Evolutionary conservation across 106 monocot genomes (phyloP), one percentile per base, ranked within the genome.

Genomic region (Hemerocallis citrina): DNA sequence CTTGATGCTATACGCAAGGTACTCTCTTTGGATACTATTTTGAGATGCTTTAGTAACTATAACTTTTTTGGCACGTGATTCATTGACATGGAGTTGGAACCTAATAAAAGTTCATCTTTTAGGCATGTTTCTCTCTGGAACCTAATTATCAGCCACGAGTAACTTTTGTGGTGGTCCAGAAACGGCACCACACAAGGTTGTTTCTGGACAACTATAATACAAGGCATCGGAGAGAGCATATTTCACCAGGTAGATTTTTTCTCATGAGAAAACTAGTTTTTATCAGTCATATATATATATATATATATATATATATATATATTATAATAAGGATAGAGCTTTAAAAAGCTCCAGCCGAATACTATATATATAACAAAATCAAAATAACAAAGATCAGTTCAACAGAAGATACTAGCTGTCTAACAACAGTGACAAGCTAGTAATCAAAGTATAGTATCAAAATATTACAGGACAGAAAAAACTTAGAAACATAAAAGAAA

Each of bases 81-180:
- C 22, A 57, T 7, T 19, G 13, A n/a, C n/a, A n/a, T n/a, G n/a
- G n/a, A n/a, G n/a, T n/a, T n/a, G n/a, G n/a, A n/a, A 41, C 56
- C 3, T 31, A 3, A 20, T 55, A 35, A 22, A 40, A 40, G 33
- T 28, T 33, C 32, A 30, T 57, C 19, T 59, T 54, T 61, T 61
- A 85, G 89, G 85, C 89, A 20, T 90, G 85, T 68, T 73, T 76
- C 0, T 82, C 85, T 15, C 65, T 90, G n/a, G 82, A 82, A 46
- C 74, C 79, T 36, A 74, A 79, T 48, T 85, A 90, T 37, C 76
- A 79, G 27, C 89, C 89, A 10, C 85, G 68, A 4, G 81, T 85
- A 14, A 90, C 89, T 48, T 90, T 90, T 55, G 74, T 85, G 13
- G 78, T 89, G 62, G 89, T 89, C 39, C 89, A 89, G 39, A 89